These are phyloP conservation scores for Silene uniflora DNA, from an alignment of 148 eudicot genomes.

Conservation along the genomic window DNA sequence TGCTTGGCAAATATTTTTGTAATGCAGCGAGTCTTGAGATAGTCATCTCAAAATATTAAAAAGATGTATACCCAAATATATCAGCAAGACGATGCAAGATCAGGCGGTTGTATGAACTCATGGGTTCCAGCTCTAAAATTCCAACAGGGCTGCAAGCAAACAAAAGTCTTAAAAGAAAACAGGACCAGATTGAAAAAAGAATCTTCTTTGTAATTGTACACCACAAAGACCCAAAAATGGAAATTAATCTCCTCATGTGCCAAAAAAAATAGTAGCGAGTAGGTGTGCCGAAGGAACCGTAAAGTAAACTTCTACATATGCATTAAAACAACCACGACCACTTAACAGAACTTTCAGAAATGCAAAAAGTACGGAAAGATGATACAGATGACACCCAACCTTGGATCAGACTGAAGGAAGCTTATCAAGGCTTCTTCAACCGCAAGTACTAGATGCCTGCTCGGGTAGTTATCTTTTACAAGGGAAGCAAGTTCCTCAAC, in stretches of 20 bases:
- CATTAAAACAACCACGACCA: neutral
- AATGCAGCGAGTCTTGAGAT: neutral
- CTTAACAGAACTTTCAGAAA: neutral
- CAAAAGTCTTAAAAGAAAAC: neutral
- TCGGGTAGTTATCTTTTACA: conserved; percentile 67
- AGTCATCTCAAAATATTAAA: neutral
- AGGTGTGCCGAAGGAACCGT: neutral
- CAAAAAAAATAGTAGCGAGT: too few relatives aligned
- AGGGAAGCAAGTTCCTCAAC: conserved; percentile 96
- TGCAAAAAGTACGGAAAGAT: neutral
- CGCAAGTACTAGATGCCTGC: conserved; percentile 85
- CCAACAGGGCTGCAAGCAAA: conserved; percentile 54
- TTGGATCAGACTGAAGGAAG: conserved; percentile 63
- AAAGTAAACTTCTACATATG: neutral
- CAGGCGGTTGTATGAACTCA: conserved; percentile 85
- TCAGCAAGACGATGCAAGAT: conserved; percentile 97
- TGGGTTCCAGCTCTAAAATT: conserved; percentile 80
- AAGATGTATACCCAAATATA: conserved; percentile 67
- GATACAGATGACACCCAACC: conserved; percentile 35
- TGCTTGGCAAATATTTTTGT: neutral
- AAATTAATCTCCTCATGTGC: neutral
- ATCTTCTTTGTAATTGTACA: neutral
- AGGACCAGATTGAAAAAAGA: neutral
- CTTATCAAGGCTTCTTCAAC: conserved; percentile 71
- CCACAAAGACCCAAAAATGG: neutral